phyloP scores from a whole-genome alignment of 2,329 filamentous ascomycete genomes.

The Clonostachys solani region DNA sequence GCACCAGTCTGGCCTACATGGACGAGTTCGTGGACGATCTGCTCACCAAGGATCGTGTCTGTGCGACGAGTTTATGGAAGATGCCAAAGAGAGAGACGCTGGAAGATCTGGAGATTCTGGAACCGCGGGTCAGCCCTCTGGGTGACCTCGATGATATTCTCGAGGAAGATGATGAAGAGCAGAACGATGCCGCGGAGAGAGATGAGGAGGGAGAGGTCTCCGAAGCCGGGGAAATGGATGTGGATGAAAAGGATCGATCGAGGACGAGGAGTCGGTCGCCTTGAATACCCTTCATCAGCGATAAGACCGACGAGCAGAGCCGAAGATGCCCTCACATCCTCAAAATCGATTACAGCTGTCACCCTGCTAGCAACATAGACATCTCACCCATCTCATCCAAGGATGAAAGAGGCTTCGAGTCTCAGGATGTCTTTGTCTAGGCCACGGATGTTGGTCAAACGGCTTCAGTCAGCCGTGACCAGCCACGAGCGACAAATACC shows the following conservation, averaged over 20 bases:
- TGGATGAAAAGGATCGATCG: conserved; percentile 23
- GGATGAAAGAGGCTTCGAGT: no score
- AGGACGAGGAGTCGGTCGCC: conserved; percentile 10
- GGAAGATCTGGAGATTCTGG: conserved; percentile 85
- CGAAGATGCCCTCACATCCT: no score
- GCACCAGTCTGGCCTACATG: conserved; percentile 73
- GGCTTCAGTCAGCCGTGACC: no score
- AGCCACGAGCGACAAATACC: no score
- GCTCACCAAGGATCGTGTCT: conserved; percentile 82
- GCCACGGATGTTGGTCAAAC: no score
- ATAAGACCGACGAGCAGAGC: background rate
- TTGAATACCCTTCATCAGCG: background rate
- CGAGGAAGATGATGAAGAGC: conserved; percentile 51
- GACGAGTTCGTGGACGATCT: conserved; percentile 95
- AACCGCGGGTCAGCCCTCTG: conserved; percentile 79
- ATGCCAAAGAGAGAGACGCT: conserved; percentile 76
- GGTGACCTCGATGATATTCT: conserved; percentile 73
- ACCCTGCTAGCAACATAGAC: no score
- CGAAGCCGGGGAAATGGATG: conserved; percentile 30
- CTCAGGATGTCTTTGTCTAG: no score
- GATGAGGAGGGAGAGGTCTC: conserved; percentile 18
- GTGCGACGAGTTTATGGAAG: conserved; percentile 89
- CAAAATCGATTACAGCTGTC: no score
- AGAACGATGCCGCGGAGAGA: conserved; percentile 15
- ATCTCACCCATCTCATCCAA: no score